These are phyloP conservation scores for Calophaca sinica DNA, from an alignment of 306 rosid species.

Conservation along the genomic window DNA sequence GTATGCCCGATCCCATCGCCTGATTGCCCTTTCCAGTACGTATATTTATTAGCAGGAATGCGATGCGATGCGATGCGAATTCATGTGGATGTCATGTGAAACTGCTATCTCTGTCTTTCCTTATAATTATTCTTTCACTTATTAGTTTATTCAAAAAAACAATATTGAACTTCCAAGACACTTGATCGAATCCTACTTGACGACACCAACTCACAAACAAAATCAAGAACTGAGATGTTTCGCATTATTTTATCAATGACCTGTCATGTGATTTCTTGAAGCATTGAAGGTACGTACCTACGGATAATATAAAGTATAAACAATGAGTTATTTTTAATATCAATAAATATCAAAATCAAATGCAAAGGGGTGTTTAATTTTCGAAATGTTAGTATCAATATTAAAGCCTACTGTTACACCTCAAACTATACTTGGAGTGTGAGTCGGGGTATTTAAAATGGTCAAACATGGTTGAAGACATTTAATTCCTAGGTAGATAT, in stretches of 20 bases:
- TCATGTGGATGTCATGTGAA: constrained; percentile 54
- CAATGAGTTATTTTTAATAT: not conserved
- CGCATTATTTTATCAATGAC: not conserved
- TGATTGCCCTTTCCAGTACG: constrained; percentile 14
- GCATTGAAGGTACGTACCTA: not conserved
- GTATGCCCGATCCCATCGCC: constrained; percentile 30
- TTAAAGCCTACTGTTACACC: too few species aligned
- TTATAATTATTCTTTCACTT: constrained; percentile 1
- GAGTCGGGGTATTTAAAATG: too few species aligned
- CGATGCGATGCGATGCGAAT: too few species aligned
- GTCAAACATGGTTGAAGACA: too few species aligned
- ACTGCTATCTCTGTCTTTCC: constrained; percentile 45
- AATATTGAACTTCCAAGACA: not conserved
- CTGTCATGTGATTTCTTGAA: not conserved
- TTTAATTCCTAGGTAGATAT: too few species aligned
- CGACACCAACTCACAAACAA: constrained; percentile 46
- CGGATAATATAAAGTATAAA: not conserved
- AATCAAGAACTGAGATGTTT: constrained; percentile 18
- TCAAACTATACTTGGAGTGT: too few species aligned
- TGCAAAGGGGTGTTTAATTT: too few species aligned
- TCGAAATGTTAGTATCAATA: too few species aligned
- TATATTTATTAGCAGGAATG: constrained; percentile 27
- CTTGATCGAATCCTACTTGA: constrained; percentile 35
- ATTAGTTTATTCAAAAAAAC: not conserved
- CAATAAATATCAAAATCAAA: too few species aligned